Base-by-base conservation (phyloP, 1,284 basidiomycete genomes). In the Moniliella sp. region DNA sequence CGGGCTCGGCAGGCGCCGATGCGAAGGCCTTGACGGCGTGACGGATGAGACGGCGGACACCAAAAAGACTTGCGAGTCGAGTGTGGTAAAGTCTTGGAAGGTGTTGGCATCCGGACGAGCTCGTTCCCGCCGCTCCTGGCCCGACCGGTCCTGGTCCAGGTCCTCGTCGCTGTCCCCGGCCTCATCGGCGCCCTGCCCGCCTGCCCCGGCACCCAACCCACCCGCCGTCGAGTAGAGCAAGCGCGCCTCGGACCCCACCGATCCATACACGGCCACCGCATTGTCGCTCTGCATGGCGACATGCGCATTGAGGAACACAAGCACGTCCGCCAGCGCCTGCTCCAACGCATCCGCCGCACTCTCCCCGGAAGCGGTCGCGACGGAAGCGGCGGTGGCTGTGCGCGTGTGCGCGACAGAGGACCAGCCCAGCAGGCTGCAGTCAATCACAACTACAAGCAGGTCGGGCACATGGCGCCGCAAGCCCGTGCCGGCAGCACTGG, bases 241-340 rank as follows among this genome's bases (percentile, higher is more conserved):
- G n/a, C n/a, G n/a, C n/a, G 47, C 0, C 23, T 28, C 7, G 81
- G 69, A 4, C n/a, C n/a, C n/a, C n/a, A n/a, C n/a, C n/a, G 82
- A 83, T 4, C 75, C 86, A 57, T 84, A 91, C 27, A 94, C 76
- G 3, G 83, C 78, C 11, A 94, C 67, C 4, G 78, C 74, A 58
- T 94, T 99, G 50, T 86, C 82, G 64, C 86, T 78, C 42, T 77
- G 73, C 46, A 75, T 71, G 0, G 84, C 83, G 37, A 88, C 70
- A 62, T 94, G 84, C 1, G 83, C 73, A 50, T 97, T 94, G 46
- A 88, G 66, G 50, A 93, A 91, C 14, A 81, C 76, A 37, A 91
- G 70, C 9, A 91, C 66, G 9, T 50, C 48, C 12, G 53, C 44
- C n/a, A 64, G 40, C 1, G 57, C 56, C 12, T 45, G 32, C 13